Evolutionary conservation across 2,329 filamentous ascomycete species (phyloP).

Genomic region (Hansfordia pulvinata): DNA sequence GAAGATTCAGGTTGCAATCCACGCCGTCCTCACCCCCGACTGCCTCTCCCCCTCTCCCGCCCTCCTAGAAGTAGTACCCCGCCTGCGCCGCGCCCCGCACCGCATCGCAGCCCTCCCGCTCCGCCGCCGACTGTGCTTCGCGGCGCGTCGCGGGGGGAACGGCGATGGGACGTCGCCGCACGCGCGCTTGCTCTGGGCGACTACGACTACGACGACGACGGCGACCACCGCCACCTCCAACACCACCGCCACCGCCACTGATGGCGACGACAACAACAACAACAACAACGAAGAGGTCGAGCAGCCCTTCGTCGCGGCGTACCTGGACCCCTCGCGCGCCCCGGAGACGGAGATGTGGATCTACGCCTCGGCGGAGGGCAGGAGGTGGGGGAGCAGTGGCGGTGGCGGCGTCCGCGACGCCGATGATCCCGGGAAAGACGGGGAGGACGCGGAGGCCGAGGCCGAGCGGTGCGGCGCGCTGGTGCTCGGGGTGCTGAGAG

Average conservation of each 20-base stretch:
- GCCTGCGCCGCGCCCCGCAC: too few relatives aligned
- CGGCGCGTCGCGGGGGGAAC: slow-evolving; percentile 24
- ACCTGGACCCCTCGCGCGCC: slow-evolving; percentile 43
- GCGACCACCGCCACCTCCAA: too few relatives aligned
- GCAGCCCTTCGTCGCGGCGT: slow-evolving; percentile 37
- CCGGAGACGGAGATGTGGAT: slow-evolving; percentile 55
- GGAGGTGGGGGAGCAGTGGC: slow-evolving; percentile 7
- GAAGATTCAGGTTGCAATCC: too few relatives aligned
- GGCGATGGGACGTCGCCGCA: too few relatives aligned
- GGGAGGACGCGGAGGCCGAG: slow-evolving; percentile 2
- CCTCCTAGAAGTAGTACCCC: too few relatives aligned
- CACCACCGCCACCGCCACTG: neutral
- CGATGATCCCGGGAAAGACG: slow-evolving; percentile 4
- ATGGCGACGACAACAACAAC: slow-evolving; percentile 3
- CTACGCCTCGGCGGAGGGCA: slow-evolving; percentile 36
- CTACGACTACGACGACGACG: too few relatives aligned
- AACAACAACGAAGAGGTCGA: slow-evolving; percentile 2
- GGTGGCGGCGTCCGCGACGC: too few relatives aligned
- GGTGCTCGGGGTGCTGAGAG: slow-evolving; percentile 6
- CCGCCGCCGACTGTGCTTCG: slow-evolving; percentile 49
- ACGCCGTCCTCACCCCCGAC: too few relatives aligned
- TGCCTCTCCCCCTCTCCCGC: too few relatives aligned
- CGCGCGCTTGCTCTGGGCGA: slow-evolving; percentile 27
- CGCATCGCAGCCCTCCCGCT: slow-evolving; percentile 48
- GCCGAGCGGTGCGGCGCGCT: neutral